Percentiles rank a stretch among this genome's conserved stretches.
Conservation (phyloP, 257 asterid genomes). For the Solanum ahanhuiri region DNA sequence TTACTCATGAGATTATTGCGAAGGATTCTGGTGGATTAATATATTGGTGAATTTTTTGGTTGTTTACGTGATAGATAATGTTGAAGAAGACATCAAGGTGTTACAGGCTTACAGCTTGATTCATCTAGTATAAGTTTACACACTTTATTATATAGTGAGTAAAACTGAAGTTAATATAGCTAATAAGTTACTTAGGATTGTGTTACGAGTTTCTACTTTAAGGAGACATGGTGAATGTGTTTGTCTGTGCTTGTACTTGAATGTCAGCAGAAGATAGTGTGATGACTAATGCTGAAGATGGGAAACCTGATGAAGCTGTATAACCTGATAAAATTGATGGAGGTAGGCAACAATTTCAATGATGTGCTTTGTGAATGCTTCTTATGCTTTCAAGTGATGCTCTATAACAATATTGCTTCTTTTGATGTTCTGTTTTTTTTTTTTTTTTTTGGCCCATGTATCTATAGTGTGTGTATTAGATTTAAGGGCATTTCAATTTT, state of each 20-base stretch:
- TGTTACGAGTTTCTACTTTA: not conserved
- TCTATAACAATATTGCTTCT: not conserved
- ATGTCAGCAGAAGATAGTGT: slow-evolving; percentile 16
- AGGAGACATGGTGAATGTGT: not conserved
- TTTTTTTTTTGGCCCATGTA: not conserved
- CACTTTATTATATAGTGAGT: not conserved
- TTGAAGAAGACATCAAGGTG: slow-evolving; percentile 74
- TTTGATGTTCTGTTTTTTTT: not conserved
- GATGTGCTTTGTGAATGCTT: not conserved
- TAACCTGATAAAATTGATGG: slow-evolving; percentile 8
- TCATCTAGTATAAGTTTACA: slow-evolving; percentile 38
- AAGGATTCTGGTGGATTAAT: not conserved
- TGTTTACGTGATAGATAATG: slow-evolving; percentile 31
- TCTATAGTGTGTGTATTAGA: not conserved
- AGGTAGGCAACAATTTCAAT: slow-evolving; percentile 2
- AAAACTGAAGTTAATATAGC: not conserved
- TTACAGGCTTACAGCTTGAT: slow-evolving; percentile 80
- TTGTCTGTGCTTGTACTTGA: not conserved
- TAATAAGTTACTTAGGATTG: not conserved
- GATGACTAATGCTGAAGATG: slow-evolving; percentile 4
- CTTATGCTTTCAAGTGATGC: not conserved
- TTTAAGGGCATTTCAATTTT: not conserved
- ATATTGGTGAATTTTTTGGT: not conserved
- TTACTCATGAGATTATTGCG: not conserved
- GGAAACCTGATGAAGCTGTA: slow-evolving; percentile 2